phyloP scores from a whole-genome alignment of 108 stramenopile genomes.

The Nitzschia palea region DNA sequence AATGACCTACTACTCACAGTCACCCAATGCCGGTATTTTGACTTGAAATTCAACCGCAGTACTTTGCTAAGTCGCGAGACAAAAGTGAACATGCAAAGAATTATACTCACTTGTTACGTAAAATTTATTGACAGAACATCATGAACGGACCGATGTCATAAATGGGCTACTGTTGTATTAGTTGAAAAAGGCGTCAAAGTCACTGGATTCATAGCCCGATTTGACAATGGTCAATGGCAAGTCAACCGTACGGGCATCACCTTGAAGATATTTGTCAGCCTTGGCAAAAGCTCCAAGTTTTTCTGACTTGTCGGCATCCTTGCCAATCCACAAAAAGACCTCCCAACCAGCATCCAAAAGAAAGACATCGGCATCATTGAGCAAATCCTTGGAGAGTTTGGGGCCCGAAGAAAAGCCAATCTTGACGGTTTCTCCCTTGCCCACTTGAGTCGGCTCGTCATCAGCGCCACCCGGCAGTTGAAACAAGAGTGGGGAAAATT shows the following conservation, averaged over 20 bases:
- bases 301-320: slow-evolving; percentile 54
- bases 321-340: slow-evolving; percentile 81
- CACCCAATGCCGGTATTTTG: too few relatives aligned
- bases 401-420: neutral
- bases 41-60: too few relatives aligned
- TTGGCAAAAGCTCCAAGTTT: slow-evolving; percentile 66
- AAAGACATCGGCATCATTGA: slow-evolving; percentile 66
- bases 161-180: too few relatives aligned
- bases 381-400: slow-evolving; percentile 36
- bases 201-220: slow-evolving; percentile 14
- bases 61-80: too few relatives aligned
- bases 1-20: too few relatives aligned
- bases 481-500: slow-evolving; percentile 48
- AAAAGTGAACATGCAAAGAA: too few relatives aligned
- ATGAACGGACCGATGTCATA: too few relatives aligned
- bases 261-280: slow-evolving; percentile 37
- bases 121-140: too few relatives aligned
- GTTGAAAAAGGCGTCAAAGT: slow-evolving; percentile 21
- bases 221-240: slow-evolving; percentile 47
- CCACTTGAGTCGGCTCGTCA: slow-evolving; percentile 47
- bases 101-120: too few relatives aligned
- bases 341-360: slow-evolving; percentile 73
- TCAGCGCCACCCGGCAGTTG: slow-evolving; percentile 45
- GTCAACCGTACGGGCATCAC: slow-evolving; percentile 31
- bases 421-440: slow-evolving; percentile 26